Conservation (phyloP, 441 rosid species). For the Euphorbia corollata region DNA sequence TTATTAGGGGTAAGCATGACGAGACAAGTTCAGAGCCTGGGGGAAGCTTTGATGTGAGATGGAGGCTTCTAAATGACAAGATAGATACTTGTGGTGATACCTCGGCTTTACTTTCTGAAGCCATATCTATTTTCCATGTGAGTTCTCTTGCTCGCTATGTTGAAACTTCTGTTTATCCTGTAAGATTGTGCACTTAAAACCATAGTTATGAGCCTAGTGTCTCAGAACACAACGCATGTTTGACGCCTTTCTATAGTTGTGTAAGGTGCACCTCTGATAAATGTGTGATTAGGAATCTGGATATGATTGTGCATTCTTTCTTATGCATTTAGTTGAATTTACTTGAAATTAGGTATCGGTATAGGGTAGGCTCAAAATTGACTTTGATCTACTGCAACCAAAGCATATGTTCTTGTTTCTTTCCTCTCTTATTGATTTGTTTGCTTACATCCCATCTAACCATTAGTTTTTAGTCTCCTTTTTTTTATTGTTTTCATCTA, state of each 20-base stretch:
- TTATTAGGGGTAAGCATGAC: slow-evolving; percentile 40
- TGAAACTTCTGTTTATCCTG: neutral
- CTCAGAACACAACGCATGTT: neutral
- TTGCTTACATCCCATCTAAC: neutral
- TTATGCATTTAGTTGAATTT: neutral
- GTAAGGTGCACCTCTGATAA: neutral
- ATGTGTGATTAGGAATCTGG: neutral
- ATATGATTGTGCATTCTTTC: neutral
- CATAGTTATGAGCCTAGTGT: neutral
- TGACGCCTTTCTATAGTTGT: no score
- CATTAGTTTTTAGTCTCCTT: no score
- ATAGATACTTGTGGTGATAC: slow-evolving; percentile 43
- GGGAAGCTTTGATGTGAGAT: slow-evolving; percentile 51
- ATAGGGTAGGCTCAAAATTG: neutral
- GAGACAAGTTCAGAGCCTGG: slow-evolving; percentile 31
- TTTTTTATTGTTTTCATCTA: no score
- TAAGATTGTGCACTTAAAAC: neutral
- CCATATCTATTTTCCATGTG: slow-evolving; percentile 75
- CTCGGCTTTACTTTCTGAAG: slow-evolving; percentile 47
- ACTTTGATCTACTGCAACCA: neutral
- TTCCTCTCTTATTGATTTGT: neutral
- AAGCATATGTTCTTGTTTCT: neutral
- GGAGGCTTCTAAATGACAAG: slow-evolving; percentile 78
- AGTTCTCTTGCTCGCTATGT: slow-evolving; percentile 18
- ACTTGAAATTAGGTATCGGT: neutral